Percentiles rank a stretch among this genome's conserved stretches.
Conservation (phyloP, 1,284 basidiomycete species). For the Sporisorium iseilematis-ciliati region DNA sequence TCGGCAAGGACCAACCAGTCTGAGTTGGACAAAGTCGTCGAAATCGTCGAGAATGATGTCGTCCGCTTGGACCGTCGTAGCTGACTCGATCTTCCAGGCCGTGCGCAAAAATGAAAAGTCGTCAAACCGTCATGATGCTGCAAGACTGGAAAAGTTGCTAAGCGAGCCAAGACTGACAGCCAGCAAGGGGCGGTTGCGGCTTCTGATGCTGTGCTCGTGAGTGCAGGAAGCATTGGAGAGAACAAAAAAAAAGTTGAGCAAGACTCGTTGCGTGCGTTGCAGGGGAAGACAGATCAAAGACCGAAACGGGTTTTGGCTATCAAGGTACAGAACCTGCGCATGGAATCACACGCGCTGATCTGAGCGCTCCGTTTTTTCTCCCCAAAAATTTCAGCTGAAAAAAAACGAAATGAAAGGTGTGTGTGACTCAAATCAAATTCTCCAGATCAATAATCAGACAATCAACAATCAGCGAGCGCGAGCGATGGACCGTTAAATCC, state of each 20-base stretch:
- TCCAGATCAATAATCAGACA: not conserved
- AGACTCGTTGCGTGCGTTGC: slow-evolving; percentile 2
- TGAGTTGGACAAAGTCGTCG: not conserved
- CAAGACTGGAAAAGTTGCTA: not conserved
- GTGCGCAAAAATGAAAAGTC: not conserved
- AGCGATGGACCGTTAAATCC: not conserved
- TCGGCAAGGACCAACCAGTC: not conserved
- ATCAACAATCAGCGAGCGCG: not conserved
- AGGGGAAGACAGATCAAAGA: slow-evolving; percentile 12
- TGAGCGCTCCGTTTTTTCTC: not conserved
- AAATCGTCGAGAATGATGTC: slow-evolving; percentile 6
- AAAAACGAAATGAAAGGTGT: not conserved
- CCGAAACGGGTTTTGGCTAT: slow-evolving; percentile 44
- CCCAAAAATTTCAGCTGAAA: slow-evolving; percentile 2
- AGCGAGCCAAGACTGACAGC: slow-evolving; percentile 11
- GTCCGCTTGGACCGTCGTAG: slow-evolving; percentile 4
- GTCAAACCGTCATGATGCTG: not conserved
- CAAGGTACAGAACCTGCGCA: slow-evolving; percentile 19
- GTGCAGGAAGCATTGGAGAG: not conserved
- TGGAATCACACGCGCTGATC: not conserved
- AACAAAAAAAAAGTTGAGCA: not conserved
- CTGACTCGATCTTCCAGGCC: slow-evolving; percentile 4
- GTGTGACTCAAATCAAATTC: no score
- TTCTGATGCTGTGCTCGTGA: not conserved
- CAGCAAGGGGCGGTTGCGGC: not conserved